phyloP scores from a whole-genome alignment of 2,329 filamentous ascomycete genomes.

The Pseudogymnoascus sp. region DNA sequence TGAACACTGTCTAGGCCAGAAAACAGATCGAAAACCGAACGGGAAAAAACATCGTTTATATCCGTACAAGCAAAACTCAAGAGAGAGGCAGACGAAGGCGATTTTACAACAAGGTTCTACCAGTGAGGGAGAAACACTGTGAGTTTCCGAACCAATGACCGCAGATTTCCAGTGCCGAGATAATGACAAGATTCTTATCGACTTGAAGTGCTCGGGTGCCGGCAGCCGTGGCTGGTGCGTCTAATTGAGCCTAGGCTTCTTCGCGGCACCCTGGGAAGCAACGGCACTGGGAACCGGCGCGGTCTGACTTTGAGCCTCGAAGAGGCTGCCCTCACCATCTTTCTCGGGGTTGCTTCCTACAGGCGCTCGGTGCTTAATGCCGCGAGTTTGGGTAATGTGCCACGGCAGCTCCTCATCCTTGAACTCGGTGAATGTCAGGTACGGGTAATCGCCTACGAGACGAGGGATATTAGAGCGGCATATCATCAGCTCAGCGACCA shows the following conservation, averaged over 20 bases:
- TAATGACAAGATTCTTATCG: neutral
- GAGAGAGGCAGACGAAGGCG: neutral
- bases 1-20: neutral
- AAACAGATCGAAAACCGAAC: neutral
- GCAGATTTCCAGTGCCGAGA: neutral
- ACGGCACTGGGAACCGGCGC: neutral
- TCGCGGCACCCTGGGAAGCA: neutral
- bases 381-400: constrained; percentile 21
- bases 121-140: neutral
- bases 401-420: constrained; percentile 54
- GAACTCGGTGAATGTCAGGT: constrained; percentile 54
- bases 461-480: constrained; percentile 6
- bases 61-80: neutral
- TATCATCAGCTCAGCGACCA: constrained; percentile 16
- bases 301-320: neutral
- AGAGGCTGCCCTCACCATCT: too few relatives aligned
- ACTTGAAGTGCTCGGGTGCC: neutral
- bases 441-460: constrained; percentile 23
- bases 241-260: neutral
- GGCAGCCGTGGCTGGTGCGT: neutral
- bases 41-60: neutral
- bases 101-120: neutral
- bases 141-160: neutral
- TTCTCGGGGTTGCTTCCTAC: neutral
- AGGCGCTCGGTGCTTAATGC: neutral